These are phyloP conservation scores for Tolypocladium ovalisporum DNA, from an alignment of 2,329 filamentous ascomycete species.

Conservation along the genomic window DNA sequence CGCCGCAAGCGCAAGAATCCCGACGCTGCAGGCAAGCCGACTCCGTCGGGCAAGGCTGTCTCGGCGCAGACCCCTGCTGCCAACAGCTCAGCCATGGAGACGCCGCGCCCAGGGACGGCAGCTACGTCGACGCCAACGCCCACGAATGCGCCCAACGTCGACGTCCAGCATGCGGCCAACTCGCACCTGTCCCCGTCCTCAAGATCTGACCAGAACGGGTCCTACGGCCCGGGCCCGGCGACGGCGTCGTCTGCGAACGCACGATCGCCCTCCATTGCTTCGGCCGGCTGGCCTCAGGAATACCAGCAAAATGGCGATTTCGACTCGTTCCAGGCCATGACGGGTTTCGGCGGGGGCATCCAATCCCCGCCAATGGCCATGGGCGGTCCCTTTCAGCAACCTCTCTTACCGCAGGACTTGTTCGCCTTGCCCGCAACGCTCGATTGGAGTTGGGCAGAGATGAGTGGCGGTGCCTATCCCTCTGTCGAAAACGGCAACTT, in stretches of 20 bases:
- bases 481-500: constrained; percentile 53
- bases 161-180: constrained; percentile 4
- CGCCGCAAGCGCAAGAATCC: constrained; percentile 76
- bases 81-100: constrained; percentile 3
- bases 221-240: constrained; percentile 10
- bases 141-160: constrained; percentile 1
- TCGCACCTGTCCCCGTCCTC: constrained; percentile 17
- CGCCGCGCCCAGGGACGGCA: constrained; percentile 1
- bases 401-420: constrained; percentile 82
- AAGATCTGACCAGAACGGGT: constrained; percentile 11
- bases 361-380: constrained; percentile 3
- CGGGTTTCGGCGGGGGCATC: constrained; percentile 27
- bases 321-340: constrained; percentile 33
- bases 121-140: constrained; percentile 1
- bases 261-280: constrained; percentile 32
- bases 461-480: constrained; percentile 54
- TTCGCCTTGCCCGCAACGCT: constrained; percentile 95
- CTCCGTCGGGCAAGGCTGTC: constrained; percentile 1
- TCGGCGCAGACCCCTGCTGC: neutral
- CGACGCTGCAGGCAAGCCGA: constrained; percentile 23
- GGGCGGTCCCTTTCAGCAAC: constrained; percentile 55
- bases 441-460: constrained; percentile 74
- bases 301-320: constrained; percentile 28
- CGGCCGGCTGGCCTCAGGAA: constrained; percentile 37
- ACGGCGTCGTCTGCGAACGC: constrained; percentile 18